These are phyloP conservation scores for Paramecium octaurelia DNA, from an alignment of 73 alveolate species.

Conservation along the genomic window DNA sequence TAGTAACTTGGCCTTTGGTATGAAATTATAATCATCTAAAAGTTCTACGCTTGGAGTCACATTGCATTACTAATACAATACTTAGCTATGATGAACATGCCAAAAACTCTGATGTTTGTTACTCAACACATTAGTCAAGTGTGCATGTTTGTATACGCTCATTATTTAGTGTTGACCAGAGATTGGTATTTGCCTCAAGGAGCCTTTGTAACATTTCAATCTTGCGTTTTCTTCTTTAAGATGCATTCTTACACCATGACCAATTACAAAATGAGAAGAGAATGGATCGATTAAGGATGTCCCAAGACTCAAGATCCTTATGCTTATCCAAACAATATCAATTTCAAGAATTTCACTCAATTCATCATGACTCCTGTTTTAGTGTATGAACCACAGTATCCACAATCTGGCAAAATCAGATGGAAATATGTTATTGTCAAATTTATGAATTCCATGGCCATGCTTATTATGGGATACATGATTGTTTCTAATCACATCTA, in stretches of 20 bases:
- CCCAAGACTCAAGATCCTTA: constrained; percentile 18
- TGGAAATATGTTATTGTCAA: constrained; percentile 37
- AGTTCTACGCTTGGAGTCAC: constrained; percentile 55
- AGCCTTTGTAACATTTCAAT: constrained; percentile 41
- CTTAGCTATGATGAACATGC: constrained; percentile 1
- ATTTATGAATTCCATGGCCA: background rate
- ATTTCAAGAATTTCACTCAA: constrained; percentile 56
- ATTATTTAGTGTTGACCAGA: constrained; percentile 56
- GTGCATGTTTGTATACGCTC: constrained; percentile 46
- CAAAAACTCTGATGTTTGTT: background rate
- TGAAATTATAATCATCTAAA: background rate
- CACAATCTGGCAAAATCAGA: constrained; percentile 52
- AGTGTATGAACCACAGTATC: constrained; percentile 66
- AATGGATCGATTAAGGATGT: constrained; percentile 26
- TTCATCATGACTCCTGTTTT: constrained; percentile 68
- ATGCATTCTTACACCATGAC: constrained; percentile 68
- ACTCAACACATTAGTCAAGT: constrained; percentile 37
- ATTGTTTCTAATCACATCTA: constrained; percentile 13
- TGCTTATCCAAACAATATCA: constrained; percentile 66
- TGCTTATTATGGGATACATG: constrained; percentile 43
- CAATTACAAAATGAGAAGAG: constrained; percentile 54
- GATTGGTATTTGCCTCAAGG: constrained; percentile 61
- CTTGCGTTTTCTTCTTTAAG: constrained; percentile 58
- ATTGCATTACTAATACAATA: constrained; percentile 45
- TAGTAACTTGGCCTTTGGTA: constrained; percentile 59